A percentile compares a stretch with the other conserved stretches of the same genome.
Conservation (phyloP, 202 grass and related monocot genomes). For the Setaria italica region DNA sequence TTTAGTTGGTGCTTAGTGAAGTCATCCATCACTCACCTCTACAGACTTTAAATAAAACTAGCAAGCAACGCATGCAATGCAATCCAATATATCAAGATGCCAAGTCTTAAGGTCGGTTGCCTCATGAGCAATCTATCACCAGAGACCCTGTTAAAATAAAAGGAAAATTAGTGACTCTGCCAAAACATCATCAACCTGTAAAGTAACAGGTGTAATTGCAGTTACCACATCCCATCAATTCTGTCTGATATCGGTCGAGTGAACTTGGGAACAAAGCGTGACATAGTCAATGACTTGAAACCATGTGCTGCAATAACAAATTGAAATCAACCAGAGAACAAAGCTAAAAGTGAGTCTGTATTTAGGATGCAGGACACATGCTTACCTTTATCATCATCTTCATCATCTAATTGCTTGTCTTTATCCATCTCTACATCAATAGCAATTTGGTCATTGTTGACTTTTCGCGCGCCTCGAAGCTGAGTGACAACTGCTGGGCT, state of each 20-base stretch:
- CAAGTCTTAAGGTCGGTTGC: conserved; percentile 82
- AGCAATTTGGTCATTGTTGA: conserved; percentile 85
- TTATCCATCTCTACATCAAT: conserved; percentile 80
- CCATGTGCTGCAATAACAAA: conserved; percentile 85
- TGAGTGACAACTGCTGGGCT: conserved; percentile 65
- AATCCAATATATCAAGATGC: conserved; percentile 83
- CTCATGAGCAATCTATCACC: conserved; percentile 97
- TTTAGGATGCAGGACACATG: conserved; percentile 39
- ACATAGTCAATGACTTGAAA: conserved; percentile 96
- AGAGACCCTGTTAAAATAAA: conserved; percentile 80
- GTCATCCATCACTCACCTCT: conserved; percentile 33
- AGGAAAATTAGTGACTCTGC: conserved; percentile 22
- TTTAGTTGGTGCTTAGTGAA: not conserved
- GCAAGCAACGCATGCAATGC: conserved; percentile 78
- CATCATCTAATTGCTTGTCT: conserved; percentile 71
- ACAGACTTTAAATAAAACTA: conserved; percentile 85
- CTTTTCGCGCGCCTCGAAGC: conserved; percentile 75
- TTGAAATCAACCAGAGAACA: conserved; percentile 44
- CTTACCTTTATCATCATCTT: conserved; percentile 97
- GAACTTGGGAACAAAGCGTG: conserved; percentile 82
- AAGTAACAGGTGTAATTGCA: conserved; percentile 44
- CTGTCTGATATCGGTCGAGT: conserved; percentile 87
- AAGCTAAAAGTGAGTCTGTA: conserved; percentile 10
- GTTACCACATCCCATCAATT: conserved; percentile 95
- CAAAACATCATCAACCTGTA: conserved; percentile 41